Percentiles rank a stretch among this genome's conserved stretches.
phyloP scores from a whole-genome alignment of 139 green algal species.

The Trebouxia sp. region DNA sequence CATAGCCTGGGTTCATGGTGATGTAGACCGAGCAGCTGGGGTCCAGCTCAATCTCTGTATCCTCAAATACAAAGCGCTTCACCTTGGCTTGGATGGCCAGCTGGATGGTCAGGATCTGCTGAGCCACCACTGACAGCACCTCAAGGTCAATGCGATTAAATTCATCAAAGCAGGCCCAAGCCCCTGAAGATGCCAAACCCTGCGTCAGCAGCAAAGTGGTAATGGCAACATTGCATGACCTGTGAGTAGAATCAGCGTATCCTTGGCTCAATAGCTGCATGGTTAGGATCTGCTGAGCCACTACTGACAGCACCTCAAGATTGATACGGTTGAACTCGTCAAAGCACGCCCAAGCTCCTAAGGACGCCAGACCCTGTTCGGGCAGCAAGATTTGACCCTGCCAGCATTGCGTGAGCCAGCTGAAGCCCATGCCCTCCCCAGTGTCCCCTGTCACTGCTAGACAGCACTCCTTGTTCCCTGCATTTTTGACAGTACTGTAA shows the following conservation, averaged over 20 bases:
- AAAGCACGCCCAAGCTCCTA: too few relatives aligned
- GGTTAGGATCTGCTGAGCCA: too few relatives aligned
- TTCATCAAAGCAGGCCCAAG: conserved; percentile 90
- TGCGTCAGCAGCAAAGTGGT: conserved; percentile 78
- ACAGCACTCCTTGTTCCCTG: too few relatives aligned
- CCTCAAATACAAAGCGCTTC: conserved; percentile 82
- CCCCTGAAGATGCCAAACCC: conserved; percentile 80
- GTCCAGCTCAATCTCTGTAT: conserved; percentile 75
- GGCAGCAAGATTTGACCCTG: too few relatives aligned
- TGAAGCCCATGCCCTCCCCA: too few relatives aligned
- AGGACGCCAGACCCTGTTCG: too few relatives aligned
- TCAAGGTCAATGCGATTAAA: conserved; percentile 92
- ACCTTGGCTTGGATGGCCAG: conserved; percentile 68
- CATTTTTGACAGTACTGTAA: too few relatives aligned
- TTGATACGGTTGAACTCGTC: too few relatives aligned
- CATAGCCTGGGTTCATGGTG: conserved; percentile 95
- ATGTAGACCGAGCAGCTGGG: conserved; percentile 85
- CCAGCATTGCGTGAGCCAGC: too few relatives aligned
- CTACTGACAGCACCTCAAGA: too few relatives aligned
- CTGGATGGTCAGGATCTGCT: conserved; percentile 90
- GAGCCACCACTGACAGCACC: conserved; percentile 79
- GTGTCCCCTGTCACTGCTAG: too few relatives aligned
- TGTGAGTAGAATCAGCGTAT: neutral
- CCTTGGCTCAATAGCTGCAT: too few relatives aligned
- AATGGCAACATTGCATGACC: neutral